Base-by-base conservation (phyloP, 805 yeast species). In the Saccharomycopsis sp. region DNA sequence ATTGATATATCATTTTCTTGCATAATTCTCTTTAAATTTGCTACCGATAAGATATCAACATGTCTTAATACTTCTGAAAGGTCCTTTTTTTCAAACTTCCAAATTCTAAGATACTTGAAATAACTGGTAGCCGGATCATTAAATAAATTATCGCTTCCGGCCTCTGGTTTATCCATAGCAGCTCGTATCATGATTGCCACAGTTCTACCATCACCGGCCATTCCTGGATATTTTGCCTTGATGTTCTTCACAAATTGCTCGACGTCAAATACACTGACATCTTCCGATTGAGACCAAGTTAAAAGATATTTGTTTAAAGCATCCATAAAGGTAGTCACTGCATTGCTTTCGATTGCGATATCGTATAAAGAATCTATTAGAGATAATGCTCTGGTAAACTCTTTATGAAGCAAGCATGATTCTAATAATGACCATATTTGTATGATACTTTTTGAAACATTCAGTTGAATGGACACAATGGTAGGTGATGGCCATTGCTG, bases 371-470 rank as follows among this genome's bases (percentile, higher is more conserved):
- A 79, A 43, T 70, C 67, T 33, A 87, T 61, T 17, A 86, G 77
- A 20, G 79, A 65, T 51, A 76, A 78, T 0, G 95, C 95, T 56
- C 96, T 69, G 19, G 71, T 74, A 53, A 71, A 74, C 56, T 84
- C 82, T 43, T 72, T 71, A 27, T 83, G 73, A 36, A 77, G 75
- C 26, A 87, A 57, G 52, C 89, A 81, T 0, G 93, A 90, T 54
- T 87, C 95, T 33, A 86, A 67, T 28, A 87, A 62, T 2, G 89
- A 75, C 79, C 89, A 87, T 16, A 82, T 67, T 54, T 81, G 81
- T 43, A 70, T 66, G n/a, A 75, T 72, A 51, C 77, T 81, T 56
- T 72, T 74, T 4, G 17, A 20, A 8, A 31, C 35, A 14, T 20
- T 31, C 35, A 31, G 35, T 20, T 31, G 35, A 5, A 31, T 17